Conservation (phyloP, 2,329 filamentous ascomycete species). For the Microdochium paspali region DNA sequence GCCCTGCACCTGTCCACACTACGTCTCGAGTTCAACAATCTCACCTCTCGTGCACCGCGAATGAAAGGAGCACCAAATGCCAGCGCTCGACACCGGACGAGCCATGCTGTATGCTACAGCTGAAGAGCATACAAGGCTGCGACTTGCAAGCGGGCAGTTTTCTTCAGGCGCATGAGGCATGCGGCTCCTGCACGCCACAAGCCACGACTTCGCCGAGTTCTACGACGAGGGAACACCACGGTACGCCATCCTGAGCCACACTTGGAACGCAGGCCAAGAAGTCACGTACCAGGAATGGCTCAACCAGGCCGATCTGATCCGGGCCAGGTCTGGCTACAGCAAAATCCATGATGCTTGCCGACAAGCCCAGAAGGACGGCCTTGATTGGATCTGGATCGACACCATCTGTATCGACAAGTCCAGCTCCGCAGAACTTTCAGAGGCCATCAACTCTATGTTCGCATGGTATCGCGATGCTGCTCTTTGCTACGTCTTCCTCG, state of each 20-base stretch:
- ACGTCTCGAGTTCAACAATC: too few species aligned
- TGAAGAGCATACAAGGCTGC: too few species aligned
- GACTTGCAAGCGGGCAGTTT: background rate
- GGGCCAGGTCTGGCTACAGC: background rate
- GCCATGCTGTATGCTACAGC: too few species aligned
- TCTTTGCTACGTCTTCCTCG: slow-evolving; percentile 4
- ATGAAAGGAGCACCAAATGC: too few species aligned
- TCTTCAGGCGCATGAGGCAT: background rate
- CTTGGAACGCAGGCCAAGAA: background rate
- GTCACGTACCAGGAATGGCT: slow-evolving; percentile 1
- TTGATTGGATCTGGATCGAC: slow-evolving; percentile 7
- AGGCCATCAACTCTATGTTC: slow-evolving; percentile 10
- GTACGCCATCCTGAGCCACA: slow-evolving; percentile 1
- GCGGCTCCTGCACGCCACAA: background rate
- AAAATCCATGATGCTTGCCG: background rate
- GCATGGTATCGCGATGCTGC: slow-evolving; percentile 5
- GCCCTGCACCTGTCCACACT: too few species aligned
- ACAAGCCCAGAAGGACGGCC: background rate
- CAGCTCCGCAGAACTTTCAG: slow-evolving; percentile 7
- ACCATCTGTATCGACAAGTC: slow-evolving; percentile 10
- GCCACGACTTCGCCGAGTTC: background rate
- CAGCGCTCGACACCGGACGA: too few species aligned
- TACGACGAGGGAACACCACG: background rate
- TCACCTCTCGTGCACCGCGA: too few species aligned
- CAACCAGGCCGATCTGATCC: too few species aligned